Evolutionary conservation across 2,329 filamentous ascomycete species (phyloP).

Genomic region (Thelonectria blattea): DNA sequence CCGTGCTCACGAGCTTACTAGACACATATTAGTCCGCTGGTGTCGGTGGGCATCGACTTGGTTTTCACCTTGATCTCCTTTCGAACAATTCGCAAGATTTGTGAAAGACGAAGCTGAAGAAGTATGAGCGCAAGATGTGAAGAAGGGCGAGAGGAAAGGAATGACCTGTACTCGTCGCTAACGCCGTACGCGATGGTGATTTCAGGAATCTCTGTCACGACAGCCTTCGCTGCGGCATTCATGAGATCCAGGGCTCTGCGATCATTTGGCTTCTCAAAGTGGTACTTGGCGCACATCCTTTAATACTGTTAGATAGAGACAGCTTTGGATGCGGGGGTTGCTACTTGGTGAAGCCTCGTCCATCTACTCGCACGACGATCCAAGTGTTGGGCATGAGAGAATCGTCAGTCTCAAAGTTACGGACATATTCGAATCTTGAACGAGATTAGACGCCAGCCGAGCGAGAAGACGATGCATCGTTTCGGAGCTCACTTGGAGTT

Average conservation of each 20-base stretch:
- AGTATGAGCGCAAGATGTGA: slow-evolving; percentile 7
- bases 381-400: slow-evolving; percentile 86
- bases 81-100: slow-evolving; percentile 85
- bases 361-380: slow-evolving; percentile 94
- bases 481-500: slow-evolving; percentile 58
- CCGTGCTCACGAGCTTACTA: slow-evolving; percentile 88
- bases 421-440: slow-evolving; percentile 89
- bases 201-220: slow-evolving; percentile 83
- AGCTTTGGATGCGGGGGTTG: neutral
- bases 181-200: slow-evolving; percentile 89
- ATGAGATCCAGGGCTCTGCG: slow-evolving; percentile 85
- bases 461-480: neutral
- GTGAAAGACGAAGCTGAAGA: slow-evolving; percentile 81
- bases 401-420: slow-evolving; percentile 84
- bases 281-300: slow-evolving; percentile 82
- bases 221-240: slow-evolving; percentile 88
- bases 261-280: slow-evolving; percentile 93
- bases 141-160: too few relatives aligned
- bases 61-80: slow-evolving; percentile 72
- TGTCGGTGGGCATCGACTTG: neutral
- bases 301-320: slow-evolving; percentile 22
- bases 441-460: slow-evolving; percentile 21
- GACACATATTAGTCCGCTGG: slow-evolving; percentile 18
- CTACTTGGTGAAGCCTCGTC: slow-evolving; percentile 92
- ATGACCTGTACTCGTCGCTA: slow-evolving; percentile 87